A percentile compares a stretch with the other conserved stretches of the same genome.
Evolutionary conservation across 202 grass and related monocot genomes (phyloP).

Genomic region (Eragrostis tef): DNA sequence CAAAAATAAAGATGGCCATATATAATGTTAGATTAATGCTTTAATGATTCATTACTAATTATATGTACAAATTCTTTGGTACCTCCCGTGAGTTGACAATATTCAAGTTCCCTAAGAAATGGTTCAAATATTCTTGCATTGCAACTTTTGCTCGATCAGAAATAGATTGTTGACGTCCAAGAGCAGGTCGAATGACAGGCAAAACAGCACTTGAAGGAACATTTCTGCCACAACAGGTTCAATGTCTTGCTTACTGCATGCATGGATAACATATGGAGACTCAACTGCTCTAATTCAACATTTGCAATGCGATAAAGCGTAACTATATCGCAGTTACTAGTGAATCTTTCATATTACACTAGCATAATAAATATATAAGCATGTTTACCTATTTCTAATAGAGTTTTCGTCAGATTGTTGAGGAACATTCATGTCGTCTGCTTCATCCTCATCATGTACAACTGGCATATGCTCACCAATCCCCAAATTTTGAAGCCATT

Average conservation of each 20-base stretch:
- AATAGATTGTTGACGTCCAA: slow-evolving; percentile 90
- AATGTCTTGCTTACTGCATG: slow-evolving; percentile 62
- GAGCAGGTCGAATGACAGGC: slow-evolving; percentile 87
- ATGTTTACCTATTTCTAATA: slow-evolving; percentile 79
- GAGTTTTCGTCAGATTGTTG: slow-evolving; percentile 70
- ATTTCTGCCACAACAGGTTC: slow-evolving; percentile 80
- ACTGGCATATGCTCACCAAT: slow-evolving; percentile 82
- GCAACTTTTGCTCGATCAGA: slow-evolving; percentile 88
- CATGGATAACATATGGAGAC: slow-evolving; percentile 68
- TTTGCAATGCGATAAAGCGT: slow-evolving; percentile 41
- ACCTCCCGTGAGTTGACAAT: slow-evolving; percentile 97
- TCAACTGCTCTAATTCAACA: slow-evolving; percentile 62
- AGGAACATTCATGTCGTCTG: slow-evolving; percentile 79
- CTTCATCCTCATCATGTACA: slow-evolving; percentile 95
- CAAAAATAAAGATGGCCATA: slow-evolving; percentile 25
- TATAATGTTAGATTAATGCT: slow-evolving; percentile 19
- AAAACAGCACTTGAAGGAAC: slow-evolving; percentile 98
- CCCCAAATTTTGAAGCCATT: slow-evolving; percentile 98
- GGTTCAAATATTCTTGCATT: slow-evolving; percentile 96
- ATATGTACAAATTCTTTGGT: slow-evolving; percentile 33
- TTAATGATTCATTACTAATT: slow-evolving; percentile 19
- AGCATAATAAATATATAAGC: slow-evolving; percentile 10
- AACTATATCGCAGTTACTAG: slow-evolving; percentile 33
- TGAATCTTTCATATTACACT: slow-evolving; percentile 7
- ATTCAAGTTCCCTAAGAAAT: slow-evolving; percentile 95